Evolutionary conservation across 306 rosid species (phyloP), one percentile per base, ranked within the genome.

Genomic region (Canavalia ensiformis): DNA sequence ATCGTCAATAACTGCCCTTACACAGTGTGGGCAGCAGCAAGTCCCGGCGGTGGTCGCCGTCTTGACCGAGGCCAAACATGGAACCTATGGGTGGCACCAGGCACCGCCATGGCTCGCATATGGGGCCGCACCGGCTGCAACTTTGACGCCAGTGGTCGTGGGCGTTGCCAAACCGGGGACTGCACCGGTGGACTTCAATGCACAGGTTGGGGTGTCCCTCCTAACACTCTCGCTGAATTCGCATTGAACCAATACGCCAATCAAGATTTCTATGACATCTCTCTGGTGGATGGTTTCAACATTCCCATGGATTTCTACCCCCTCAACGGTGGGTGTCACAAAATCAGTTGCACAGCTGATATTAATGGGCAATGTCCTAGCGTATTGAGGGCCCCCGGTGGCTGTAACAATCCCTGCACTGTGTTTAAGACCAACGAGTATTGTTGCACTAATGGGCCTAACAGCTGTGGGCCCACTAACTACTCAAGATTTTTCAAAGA

Each of bases 51-150:
- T 0, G 93, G 95, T 2, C 62, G 13, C 6, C 87, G 70, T 8
- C 86, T 91, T 0, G 68, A 86, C 31, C 60, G 11, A 0, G 86
- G 87, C 3, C 86, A 88, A 8, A 74, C 64, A 0, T 89, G 95
- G 94, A 65, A 13, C 1, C 44, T 93, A 0, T 72, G 77, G 67
- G 85, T 83, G 7, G 44, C 29, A 0, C 29, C 90, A 0, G 94
- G 91, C 58, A 69, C 90, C 0, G 11, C 47, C 4, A 45, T 46
- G 68, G 92, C 82, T 0, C 90, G 94, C 5, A 88, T 93, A 1
- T 93, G 96, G 96, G 90, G 89, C 1, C 92, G 96, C 12, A 92
- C 97, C 2, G 82, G 85, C 0, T 90, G 97, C 87, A 87, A 82
- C 58, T 90, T 90, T 7, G 90, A 89, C 3, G 82, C 70, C 1